Conservation (phyloP, 176 grass and related monocot genomes). For the Lolium multiflorum region DNA sequence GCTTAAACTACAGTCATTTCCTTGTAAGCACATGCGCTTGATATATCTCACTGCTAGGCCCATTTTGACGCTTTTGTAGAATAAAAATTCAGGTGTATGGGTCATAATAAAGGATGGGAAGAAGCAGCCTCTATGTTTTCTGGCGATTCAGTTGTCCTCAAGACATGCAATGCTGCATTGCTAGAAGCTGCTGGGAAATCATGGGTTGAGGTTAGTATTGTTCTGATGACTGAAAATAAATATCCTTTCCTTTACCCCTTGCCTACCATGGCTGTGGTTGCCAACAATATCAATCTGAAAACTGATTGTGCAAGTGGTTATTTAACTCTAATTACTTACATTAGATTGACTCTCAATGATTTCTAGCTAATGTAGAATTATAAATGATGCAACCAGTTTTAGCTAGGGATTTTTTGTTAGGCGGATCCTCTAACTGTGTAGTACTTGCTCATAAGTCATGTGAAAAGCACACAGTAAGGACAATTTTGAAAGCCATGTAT, state of each 20-base stretch:
- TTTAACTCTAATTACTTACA: not conserved
- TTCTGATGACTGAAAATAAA: conserved; percentile 2
- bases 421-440: not conserved
- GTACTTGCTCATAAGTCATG: not conserved
- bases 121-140: conserved; percentile 96
- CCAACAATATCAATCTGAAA: not conserved
- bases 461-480: not conserved
- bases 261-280: not conserved
- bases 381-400: not conserved
- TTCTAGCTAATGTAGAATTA: not conserved
- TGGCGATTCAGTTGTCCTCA: conserved; percentile 69
- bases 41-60: conserved; percentile 21
- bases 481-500: not conserved
- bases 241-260: not conserved
- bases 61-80: conserved; percentile 33
- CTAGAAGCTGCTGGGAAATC: conserved; percentile 90
- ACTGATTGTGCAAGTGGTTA: not conserved
- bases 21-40: not conserved
- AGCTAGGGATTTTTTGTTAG: not conserved
- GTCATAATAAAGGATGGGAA: conserved; percentile 98
- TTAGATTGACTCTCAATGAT: not conserved
- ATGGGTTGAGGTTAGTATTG: conserved; percentile 78
- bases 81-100: conserved; percentile 84
- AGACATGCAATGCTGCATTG: conserved; percentile 91
- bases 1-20: not conserved